Base-by-base conservation (phyloP, 495 filamentous ascomycete species). In the Xylaria cubensis region DNA sequence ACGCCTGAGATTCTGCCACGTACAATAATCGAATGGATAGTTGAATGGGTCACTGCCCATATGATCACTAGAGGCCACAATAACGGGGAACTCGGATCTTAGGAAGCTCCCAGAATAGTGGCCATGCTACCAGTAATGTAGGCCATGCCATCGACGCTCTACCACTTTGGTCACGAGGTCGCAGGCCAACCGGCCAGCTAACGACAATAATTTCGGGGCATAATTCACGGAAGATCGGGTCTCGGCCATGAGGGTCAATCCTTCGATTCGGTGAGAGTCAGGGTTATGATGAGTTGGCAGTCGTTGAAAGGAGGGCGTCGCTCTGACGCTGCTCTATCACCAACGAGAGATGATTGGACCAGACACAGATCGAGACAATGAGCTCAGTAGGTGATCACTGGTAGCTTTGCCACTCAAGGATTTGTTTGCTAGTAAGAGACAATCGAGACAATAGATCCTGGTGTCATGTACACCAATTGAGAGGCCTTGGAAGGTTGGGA, bases 181-280 rank as follows among this genome's bases (percentile, higher is more conserved):
- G 69, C 69, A 71, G 59, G 46, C 59, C 46, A 55, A 7, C 58
- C 46, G 42, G 61, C 69, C 69, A 51, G 46, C 69, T 21, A 56
- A 50, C 19, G 36, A 44, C 8, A 12, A 29, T n/a, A 46, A 32
- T 8, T 46, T 55, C 19, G 58, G 34, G 24, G 7, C 24, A 39
- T 39, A 32, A 64, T 64, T 64, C 32, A 46, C 67, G 24, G 29
- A 29, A n/a, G n/a, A 24, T 34, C 15, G 17, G 58, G 68, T 17
- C 44, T 29, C 44, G 59, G 12, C 39, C 46, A 50, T 55, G 44
- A 56, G 26, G 29, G 34, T 50, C 29, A 21, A 46, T 44, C 50
- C 46, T 56, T 34, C 34, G 51, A 21, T 71, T 71, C 69, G 69
- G 69, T 71, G 59, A 71, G 59, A 56, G 50, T 67, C 36, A n/a